A percentile compares a stretch with the other conserved stretches of the same genome.
These are phyloP conservation scores for Aspergillus nomiae DNA, from an alignment of 2,329 filamentous ascomycete genomes.

Conservation along the genomic window DNA sequence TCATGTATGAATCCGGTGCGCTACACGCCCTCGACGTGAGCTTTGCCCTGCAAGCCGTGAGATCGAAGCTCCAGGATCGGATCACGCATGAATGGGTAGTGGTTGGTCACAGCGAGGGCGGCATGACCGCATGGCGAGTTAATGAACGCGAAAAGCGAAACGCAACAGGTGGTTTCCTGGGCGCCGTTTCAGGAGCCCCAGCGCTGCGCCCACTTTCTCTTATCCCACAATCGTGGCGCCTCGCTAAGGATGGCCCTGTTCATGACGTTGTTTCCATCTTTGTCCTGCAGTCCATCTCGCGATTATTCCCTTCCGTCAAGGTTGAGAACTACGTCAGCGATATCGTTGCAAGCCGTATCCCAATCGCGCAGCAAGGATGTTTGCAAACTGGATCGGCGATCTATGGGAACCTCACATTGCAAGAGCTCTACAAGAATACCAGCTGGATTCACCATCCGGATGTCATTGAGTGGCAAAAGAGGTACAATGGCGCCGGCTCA, in stretches of 20 bases:
- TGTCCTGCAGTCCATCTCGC: constrained; percentile 2
- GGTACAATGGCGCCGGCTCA: not conserved
- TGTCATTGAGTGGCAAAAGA: constrained; percentile 1
- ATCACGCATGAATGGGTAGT: constrained; percentile 9
- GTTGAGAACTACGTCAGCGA: not conserved
- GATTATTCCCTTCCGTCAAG: not conserved
- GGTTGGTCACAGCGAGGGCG: constrained; percentile 10
- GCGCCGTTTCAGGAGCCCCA: constrained; percentile 6
- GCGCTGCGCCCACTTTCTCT: constrained; percentile 3
- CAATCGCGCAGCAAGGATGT: not conserved
- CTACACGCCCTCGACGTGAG: constrained; percentile 4
- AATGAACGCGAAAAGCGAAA: not conserved
- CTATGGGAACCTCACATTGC: constrained; percentile 3
- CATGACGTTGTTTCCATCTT: constrained; percentile 6
- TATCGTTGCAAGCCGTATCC: not conserved
- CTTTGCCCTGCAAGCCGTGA: not conserved
- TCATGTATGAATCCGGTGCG: constrained; percentile 3
- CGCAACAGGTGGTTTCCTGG: constrained; percentile 3
- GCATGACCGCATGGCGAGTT: not conserved
- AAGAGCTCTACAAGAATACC: constrained; percentile 4
- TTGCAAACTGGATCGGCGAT: not conserved
- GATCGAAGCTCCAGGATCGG: not conserved
- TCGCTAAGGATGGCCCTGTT: not conserved
- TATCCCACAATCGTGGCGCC: constrained; percentile 2
- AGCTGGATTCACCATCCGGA: constrained; percentile 6